A percentile compares a stretch with the other conserved stretches of the same genome.
Evolutionary conservation across 228 moss, liverwort and hornwort species (phyloP).

Genomic region (Sphagnum magellanicum): DNA sequence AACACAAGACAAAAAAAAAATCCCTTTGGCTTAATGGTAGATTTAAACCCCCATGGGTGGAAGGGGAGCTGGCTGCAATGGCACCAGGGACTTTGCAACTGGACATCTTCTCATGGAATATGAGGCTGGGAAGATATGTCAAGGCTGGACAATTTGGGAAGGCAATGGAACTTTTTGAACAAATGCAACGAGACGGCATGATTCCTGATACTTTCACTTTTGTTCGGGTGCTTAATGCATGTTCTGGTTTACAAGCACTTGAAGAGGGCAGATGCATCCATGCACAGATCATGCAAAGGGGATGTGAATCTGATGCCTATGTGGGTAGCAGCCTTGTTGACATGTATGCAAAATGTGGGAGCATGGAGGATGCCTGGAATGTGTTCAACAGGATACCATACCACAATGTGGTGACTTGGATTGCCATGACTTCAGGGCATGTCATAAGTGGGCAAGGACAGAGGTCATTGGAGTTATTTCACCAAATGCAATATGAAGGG

Average conservation of each 20-base stretch:
- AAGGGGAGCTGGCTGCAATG: neutral
- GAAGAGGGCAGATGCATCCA: constrained; percentile 3
- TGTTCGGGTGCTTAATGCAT: constrained; percentile 1
- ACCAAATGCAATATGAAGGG: constrained; percentile 1
- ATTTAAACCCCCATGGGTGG: no score
- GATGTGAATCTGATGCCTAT: neutral
- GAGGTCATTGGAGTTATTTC: neutral
- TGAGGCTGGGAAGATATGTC: neutral
- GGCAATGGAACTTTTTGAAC: neutral
- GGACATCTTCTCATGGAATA: neutral
- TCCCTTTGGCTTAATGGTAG: neutral
- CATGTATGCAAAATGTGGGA: constrained; percentile 8
- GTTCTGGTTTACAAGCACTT: constrained; percentile 1
- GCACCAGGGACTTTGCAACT: neutral
- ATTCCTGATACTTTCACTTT: neutral
- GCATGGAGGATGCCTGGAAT: constrained; percentile 3
- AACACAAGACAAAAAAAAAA: neutral
- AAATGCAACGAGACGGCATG: neutral
- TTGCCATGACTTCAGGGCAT: neutral
- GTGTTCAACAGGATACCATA: constrained; percentile 2
- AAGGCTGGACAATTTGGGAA: neutral
- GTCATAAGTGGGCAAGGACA: constrained; percentile 1
- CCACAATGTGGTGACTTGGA: constrained; percentile 3
- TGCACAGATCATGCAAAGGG: constrained; percentile 3
- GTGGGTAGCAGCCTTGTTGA: constrained; percentile 6